phyloP scores from a whole-genome alignment of 768 basidiomycete species.

The Mycena alexandri region DNA sequence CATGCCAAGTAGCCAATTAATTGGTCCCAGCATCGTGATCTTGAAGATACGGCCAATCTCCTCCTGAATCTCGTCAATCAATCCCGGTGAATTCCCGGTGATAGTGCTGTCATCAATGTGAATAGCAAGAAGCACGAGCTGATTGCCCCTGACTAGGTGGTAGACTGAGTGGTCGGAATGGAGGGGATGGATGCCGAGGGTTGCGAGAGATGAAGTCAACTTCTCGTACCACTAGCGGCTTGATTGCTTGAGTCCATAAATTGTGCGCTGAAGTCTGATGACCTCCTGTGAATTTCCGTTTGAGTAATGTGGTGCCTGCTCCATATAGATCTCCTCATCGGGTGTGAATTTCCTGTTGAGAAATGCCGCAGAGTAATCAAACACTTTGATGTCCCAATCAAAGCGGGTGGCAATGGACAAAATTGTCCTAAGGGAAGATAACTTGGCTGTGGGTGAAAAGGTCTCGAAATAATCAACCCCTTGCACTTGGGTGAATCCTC shows the following conservation, averaged over 20 bases:
- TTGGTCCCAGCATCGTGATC: slow-evolving; percentile 46
- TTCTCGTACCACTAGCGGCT: slow-evolving; percentile 47
- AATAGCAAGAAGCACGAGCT: slow-evolving; percentile 1
- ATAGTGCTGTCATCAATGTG: slow-evolving; percentile 51
- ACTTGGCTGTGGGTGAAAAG: slow-evolving; percentile 16
- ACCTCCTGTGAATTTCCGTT: slow-evolving; percentile 19
- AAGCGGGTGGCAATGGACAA: slow-evolving; percentile 18
- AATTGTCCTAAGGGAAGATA: slow-evolving; percentile 13
- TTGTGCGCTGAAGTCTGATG: slow-evolving; percentile 34
- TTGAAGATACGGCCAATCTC: slow-evolving; percentile 45
- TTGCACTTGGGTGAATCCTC: slow-evolving; percentile 5
- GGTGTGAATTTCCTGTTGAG: slow-evolving; percentile 29
- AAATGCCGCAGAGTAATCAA: slow-evolving; percentile 32
- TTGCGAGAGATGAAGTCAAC: slow-evolving; percentile 37
- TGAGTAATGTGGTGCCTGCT: slow-evolving; percentile 35
- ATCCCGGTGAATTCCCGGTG: slow-evolving; percentile 32
- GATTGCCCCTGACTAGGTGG: neutral
- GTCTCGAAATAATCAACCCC: slow-evolving; percentile 47
- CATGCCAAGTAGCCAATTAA: slow-evolving; percentile 48
- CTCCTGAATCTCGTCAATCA: slow-evolving; percentile 37
- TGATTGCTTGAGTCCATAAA: slow-evolving; percentile 54
- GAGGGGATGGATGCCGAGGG: slow-evolving; percentile 19
- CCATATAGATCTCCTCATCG: slow-evolving; percentile 41
- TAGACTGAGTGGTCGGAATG: slow-evolving; percentile 33
- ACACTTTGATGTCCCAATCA: slow-evolving; percentile 38